Base-by-base conservation (phyloP, 805 yeast species). In the Starmerella tilneyi region DNA sequence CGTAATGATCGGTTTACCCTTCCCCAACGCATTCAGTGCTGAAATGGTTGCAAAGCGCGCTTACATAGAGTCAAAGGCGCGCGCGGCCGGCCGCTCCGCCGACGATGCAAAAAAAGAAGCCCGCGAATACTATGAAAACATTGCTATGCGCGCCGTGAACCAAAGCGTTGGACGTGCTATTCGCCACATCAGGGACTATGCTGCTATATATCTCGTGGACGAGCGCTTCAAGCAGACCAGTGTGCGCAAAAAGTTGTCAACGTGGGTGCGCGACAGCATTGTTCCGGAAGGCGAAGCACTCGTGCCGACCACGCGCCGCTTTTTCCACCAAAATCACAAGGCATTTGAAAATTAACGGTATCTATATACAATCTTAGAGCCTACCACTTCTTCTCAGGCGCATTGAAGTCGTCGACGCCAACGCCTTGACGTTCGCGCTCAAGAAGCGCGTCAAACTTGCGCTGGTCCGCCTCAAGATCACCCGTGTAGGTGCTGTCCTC, bases 131-230 rank as follows among this genome's bases (percentile, higher is more conserved):
- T 81, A 83, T 56, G 94, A 86, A 54, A 84, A 83, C 55, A 66
- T 84, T 6, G 86, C 95, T 58, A 81, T 89, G 92, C 75, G 86
- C 43, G 82, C 94, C 0, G 85, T 88, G 0, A 88, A 88, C 59
- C 97, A 88, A 61, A 78, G 94, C 63, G 79, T 89, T 11, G 97
- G 96, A 0, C 71, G 97, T 52, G 84, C 96, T 6, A 88, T 88
- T 31, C 68, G 97, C 49, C 95, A 88, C 60, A 72, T 72, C 21
- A 71, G 73, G 33, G 97, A 89, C 62, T 86, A 82, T 58, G 79
- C 96, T 0, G 72, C 75, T 13, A 80, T 89, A 6, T 76, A 74
- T 53, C 65, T 88, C 31, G 55, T 86, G 13, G 97, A 89, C 59
- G 62, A 61, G 26, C 66, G 96, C 44, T 89, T 73, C 51, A 56